These are phyloP conservation scores for Zygoascus meyerae DNA, from an alignment of 1,139 yeast genomes.

Conservation along the genomic window DNA sequence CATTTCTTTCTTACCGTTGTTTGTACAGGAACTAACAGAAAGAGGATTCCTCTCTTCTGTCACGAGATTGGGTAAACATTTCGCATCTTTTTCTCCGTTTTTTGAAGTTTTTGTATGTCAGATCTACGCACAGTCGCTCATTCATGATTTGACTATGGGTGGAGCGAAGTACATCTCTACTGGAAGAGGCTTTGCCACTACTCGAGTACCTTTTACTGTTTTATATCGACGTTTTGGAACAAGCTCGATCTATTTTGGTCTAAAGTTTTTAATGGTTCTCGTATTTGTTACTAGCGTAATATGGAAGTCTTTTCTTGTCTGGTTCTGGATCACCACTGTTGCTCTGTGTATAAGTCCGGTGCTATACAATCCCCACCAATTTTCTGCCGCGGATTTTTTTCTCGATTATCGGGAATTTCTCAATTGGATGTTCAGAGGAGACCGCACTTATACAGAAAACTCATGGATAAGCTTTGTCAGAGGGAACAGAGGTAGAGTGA, in stretches of 20 bases:
- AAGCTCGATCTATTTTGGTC: conserved; percentile 62
- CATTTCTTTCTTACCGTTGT: conserved; percentile 72
- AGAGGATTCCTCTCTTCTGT: conserved; percentile 64
- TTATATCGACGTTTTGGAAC: conserved; percentile 62
- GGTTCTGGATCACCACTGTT: conserved; percentile 78
- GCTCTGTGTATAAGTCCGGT: conserved; percentile 76
- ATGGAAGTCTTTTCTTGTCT: conserved; percentile 71
- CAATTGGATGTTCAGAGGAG: conserved; percentile 67
- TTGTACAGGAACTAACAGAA: conserved; percentile 75
- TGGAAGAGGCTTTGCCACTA: conserved; percentile 79
- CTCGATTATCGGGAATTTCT: conserved; percentile 63
- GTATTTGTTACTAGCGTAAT: conserved; percentile 60
- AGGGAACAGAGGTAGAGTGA: conserved; percentile 49
- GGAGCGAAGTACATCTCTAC: conserved; percentile 82
- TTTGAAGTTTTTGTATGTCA: conserved; percentile 88
- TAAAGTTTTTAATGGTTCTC: conserved; percentile 50
- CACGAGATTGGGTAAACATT: conserved; percentile 55
- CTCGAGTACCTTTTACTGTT: conserved; percentile 52
- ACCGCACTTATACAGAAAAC: conserved; percentile 41
- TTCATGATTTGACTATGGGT: conserved; percentile 66
- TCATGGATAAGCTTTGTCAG: conserved; percentile 63
- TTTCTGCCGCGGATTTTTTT: conserved; percentile 60
- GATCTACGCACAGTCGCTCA: conserved; percentile 66
- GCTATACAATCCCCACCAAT: conserved; percentile 83
- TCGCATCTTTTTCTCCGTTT: conserved; percentile 68